Evolutionary conservation across 176 grass and related monocot species (phyloP).

Genomic region (Aegilops longissima): DNA sequence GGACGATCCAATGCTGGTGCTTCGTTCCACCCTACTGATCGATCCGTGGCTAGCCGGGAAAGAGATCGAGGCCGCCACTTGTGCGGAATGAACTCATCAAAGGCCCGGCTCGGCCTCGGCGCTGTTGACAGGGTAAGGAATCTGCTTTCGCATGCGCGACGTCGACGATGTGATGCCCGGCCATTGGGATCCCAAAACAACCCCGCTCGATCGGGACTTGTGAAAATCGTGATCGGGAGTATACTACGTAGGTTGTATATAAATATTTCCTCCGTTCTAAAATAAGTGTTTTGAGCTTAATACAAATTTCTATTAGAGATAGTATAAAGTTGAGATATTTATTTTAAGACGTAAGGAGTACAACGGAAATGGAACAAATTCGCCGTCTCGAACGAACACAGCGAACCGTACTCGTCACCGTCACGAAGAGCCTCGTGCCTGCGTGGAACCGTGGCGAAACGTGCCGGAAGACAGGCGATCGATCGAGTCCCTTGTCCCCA

Average conservation of each 20-base stretch:
- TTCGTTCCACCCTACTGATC: neutral
- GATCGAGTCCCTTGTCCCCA: neutral
- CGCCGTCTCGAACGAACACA: neutral
- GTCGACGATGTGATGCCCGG: constrained; percentile 20
- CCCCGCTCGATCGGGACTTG: neutral
- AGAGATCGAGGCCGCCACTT: neutral
- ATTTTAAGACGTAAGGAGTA: no score
- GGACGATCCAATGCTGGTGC: neutral
- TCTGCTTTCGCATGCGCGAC: constrained; percentile 46
- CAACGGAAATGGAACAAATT: neutral
- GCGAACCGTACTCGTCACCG: neutral
- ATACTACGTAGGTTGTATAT: no score
- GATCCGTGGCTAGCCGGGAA: neutral
- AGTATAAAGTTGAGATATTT: no score
- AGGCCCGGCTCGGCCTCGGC: neutral
- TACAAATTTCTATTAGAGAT: no score
- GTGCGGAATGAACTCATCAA: neutral
- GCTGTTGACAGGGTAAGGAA: constrained; percentile 19
- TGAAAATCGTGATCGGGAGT: neutral
- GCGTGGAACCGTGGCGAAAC: no score
- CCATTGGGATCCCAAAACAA: constrained; percentile 40
- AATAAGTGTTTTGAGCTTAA: no score
- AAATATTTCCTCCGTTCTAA: no score
- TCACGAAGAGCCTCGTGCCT: neutral
- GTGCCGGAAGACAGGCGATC: neutral